Conservation (phyloP, 164 flowering plant species). For the Piper betle region DNA sequence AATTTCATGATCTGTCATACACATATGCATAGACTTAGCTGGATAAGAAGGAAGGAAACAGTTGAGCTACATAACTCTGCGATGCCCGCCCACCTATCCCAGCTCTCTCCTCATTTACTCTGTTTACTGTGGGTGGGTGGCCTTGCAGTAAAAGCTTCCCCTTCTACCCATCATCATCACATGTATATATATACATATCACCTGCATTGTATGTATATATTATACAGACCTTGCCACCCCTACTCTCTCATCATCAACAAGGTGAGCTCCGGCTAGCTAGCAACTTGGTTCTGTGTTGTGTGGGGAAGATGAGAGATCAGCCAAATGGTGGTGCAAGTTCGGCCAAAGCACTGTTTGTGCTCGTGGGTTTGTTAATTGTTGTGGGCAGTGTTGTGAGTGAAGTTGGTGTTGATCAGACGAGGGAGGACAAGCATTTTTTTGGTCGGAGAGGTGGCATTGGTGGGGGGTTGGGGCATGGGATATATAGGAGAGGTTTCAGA, state of each 20-base stretch:
- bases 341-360: background rate
- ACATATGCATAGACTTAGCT: background rate
- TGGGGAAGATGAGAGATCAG: background rate
- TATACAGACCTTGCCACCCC: background rate
- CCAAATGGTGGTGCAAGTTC: background rate
- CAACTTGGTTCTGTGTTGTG: background rate
- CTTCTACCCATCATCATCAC: background rate
- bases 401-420: background rate
- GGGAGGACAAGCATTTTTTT: background rate
- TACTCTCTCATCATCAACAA: too few relatives aligned
- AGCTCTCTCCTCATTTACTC: background rate
- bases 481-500: background rate
- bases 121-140: background rate
- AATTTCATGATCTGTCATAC: background rate
- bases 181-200: background rate
- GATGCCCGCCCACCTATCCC: background rate
- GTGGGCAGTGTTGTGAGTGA: background rate
- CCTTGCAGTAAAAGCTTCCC: background rate
- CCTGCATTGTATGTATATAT: background rate
- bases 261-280: background rate
- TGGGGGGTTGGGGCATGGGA: constrained; percentile 2
- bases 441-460: background rate
- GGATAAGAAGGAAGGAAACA: background rate
- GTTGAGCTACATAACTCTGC: constrained; percentile 1
- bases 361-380: background rate